Conservation (phyloP, 495 filamentous ascomycete genomes). For the Articulospora tetracladia region DNA sequence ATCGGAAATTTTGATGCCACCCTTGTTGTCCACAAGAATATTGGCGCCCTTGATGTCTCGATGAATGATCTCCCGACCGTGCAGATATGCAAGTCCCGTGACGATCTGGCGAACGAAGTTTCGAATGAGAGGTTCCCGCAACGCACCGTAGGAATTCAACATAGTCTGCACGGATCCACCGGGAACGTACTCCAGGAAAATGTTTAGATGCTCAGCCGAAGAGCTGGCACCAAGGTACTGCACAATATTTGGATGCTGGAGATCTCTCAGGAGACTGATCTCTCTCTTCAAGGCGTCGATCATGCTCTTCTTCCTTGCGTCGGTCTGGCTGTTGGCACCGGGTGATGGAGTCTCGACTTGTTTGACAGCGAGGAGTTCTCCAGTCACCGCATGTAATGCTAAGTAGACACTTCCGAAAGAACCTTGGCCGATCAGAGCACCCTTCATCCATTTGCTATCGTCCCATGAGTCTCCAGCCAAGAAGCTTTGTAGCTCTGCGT, state of each 20-base stretch:
- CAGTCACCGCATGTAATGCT: constrained; percentile 94
- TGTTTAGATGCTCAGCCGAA: constrained; percentile 90
- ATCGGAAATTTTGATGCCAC: constrained; percentile 98
- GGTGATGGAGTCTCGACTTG: constrained; percentile 91
- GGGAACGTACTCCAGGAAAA: constrained; percentile 99
- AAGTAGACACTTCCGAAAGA: constrained; percentile 97
- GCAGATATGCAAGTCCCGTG: constrained; percentile 89
- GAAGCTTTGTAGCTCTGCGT: constrained; percentile 74
- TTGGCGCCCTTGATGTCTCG: constrained; percentile 99
- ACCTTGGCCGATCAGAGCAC: constrained; percentile 91
- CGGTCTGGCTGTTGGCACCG: constrained; percentile 71
- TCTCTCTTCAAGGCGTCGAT: constrained; percentile 94
- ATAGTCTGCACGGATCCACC: constrained; percentile 96
- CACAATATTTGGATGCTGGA: constrained; percentile 96
- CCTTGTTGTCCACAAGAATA: constrained; percentile 98
- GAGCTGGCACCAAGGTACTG: constrained; percentile 94
- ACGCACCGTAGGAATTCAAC: constrained; percentile 95
- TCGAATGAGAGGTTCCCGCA: constrained; percentile 88
- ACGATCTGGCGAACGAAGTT: constrained; percentile 98
- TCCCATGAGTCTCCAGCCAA: constrained; percentile 91
- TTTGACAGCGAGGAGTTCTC: constrained; percentile 97
- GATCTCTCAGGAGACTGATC: constrained; percentile 88
- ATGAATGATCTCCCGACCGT: constrained; percentile 94
- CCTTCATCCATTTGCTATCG: constrained; percentile 98
- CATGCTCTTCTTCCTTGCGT: constrained; percentile 95